Percentiles rank a stretch among this genome's conserved stretches.
Conservation (phyloP, 768 basidiomycete genomes). For the Pisolithus tinctorius region DNA sequence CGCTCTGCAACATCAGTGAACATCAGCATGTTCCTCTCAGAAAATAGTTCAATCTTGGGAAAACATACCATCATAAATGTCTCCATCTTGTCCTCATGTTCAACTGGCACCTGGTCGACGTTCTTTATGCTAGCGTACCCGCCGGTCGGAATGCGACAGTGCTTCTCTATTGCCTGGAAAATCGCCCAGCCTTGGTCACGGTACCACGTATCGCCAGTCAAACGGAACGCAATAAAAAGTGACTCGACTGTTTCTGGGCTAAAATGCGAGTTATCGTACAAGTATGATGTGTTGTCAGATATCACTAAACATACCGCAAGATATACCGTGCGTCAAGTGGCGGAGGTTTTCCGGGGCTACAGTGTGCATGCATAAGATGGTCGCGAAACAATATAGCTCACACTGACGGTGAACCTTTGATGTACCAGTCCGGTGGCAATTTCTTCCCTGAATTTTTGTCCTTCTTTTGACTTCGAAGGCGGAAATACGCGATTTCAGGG, state of each 20-base stretch:
- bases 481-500: constrained; percentile 87
- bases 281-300: not conserved
- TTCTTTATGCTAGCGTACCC: constrained; percentile 83
- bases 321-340: constrained; percentile 90
- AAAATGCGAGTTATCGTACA: not conserved
- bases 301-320: constrained; percentile 50
- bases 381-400: constrained; percentile 1
- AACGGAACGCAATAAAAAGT: constrained; percentile 84
- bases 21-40: not conserved
- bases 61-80: constrained; percentile 79
- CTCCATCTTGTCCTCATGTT: constrained; percentile 87
- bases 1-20: constrained; percentile 46
- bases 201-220: constrained; percentile 79
- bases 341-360: constrained; percentile 19
- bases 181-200: constrained; percentile 84
- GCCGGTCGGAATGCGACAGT: constrained; percentile 70
- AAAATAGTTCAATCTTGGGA: not conserved
- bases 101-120: constrained; percentile 68
- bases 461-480: constrained; percentile 52
- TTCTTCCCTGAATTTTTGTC: constrained; percentile 29
- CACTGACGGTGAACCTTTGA: constrained; percentile 69
- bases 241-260: constrained; percentile 95
- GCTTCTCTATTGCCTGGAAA: constrained; percentile 81
- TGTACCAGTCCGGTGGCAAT: constrained; percentile 74
- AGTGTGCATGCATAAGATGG: not conserved